Evolutionary conservation across 257 asterid species (phyloP), one percentile per base, ranked within the genome.

Genomic region (Cordia subcordata): DNA sequence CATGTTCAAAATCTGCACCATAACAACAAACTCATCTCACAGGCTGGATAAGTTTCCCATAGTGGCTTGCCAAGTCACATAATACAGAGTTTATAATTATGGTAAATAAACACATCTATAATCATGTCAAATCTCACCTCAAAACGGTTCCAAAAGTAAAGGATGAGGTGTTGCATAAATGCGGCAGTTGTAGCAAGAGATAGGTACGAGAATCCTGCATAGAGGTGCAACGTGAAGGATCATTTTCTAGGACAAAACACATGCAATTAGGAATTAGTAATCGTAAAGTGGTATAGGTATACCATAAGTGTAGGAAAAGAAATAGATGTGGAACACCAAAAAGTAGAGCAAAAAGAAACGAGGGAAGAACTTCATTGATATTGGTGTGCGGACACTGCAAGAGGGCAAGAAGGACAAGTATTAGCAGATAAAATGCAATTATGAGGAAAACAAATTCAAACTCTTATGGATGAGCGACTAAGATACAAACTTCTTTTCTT

Each of bases 321-420:
- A 89, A 55, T 93, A 93, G 65, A 93, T 93, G 72, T 93, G 99
- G 60, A 93, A 93, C 77, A 93, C 97, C 72, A 93, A 81, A 70
- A 93, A 93, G 73, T 93, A 93, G 70, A 93, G 96, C 70, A 93
- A 76, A 73, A 93, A 93, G 94, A 93, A 93, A 73, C 97, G 99
- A 46, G 99, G 99, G 68, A 88, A 93, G 82, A 88, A 93, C 86
- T 93, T 93, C 99, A 89, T 89, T 44, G 99, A 93, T 78, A 93
- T 79, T 64, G 99, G 99, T 10, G 99, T 93, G 58, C 99, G 94
- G 60, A 93, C 99, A 75, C 99, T 93, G 35, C 35, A 27, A 27
- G 35, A 27, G 4, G 6, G 35, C 6, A 27, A 27, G 4, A 27
- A 27, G 35, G 6, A 27, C 6, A 27, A 27, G 35, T 27, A 6